Base-by-base conservation (phyloP, 1,284 basidiomycete species). In the Sporisorium scitamineum region DNA sequence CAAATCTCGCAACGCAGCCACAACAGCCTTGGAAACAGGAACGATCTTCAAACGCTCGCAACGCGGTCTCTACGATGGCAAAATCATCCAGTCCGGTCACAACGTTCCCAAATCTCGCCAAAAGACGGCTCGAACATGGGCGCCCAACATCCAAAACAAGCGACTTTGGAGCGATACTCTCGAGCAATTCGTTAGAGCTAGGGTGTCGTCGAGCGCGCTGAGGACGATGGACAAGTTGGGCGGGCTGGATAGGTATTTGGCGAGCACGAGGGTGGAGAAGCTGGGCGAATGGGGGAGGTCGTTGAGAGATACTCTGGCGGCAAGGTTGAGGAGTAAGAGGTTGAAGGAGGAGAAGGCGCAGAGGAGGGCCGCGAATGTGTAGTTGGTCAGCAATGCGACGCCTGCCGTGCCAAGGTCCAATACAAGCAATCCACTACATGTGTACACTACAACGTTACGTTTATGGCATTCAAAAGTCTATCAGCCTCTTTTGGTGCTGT, bases 71-170 rank as follows among this genome's bases (percentile, higher is more conserved):
- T 85, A 79, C 68, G 79, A 85, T 51, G 81, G 83, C 47, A 69
- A 70, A 42, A 72, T 67, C 27, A 58, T 80, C 31, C 84, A 85
- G 57, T 79, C 76, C 14, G 84, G 84, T 31, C 78, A 85, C 63
- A 81, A 66, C 45, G 70, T 84, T 11, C 82, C 84, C 52, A 81
- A 85, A 31, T 84, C 83, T 3, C 67, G 80, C 2, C 83, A 85
- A 54, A 85, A 85, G 60, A 85, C 83, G 2, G 57, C 69, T 0
- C 59, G 84, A 18, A 78, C 71, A 3, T 85, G 83, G 81, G 5
- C 32, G 20, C 84, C 84, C 22, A 85, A 85, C 58, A 68, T 85
- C 20, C 84, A 85, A 62, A 55, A 31, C 44, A 80, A 80, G 48
- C 24, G 57, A 0, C 62, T 80, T 27, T 80, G 70, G 67, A 75